Conservation (phyloP, 176 grass and related monocot species). For the Lolium perenne region DNA sequence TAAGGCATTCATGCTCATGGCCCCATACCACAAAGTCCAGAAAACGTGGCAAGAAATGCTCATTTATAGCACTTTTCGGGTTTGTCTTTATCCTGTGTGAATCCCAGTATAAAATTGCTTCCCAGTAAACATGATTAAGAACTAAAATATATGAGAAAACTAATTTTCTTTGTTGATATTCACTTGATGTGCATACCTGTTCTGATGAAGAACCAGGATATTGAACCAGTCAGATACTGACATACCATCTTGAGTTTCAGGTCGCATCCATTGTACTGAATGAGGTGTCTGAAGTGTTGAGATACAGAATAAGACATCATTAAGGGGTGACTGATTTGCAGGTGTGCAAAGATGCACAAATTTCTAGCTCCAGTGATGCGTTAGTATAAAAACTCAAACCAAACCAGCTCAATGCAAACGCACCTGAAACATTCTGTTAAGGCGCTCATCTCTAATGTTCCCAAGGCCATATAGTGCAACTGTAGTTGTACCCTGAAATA, state of each 20-base stretch:
- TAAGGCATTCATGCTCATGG: conserved; percentile 93
- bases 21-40: conserved; percentile 96
- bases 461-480: conserved; percentile 90
- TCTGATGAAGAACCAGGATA: conserved; percentile 98
- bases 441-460: conserved; percentile 94
- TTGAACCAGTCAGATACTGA: conserved; percentile 88
- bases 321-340: background rate
- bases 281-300: conserved; percentile 77
- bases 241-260: conserved; percentile 77
- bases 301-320: conserved; percentile 33
- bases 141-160: conserved; percentile 3
- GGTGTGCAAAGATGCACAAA: background rate
- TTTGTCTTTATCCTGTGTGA: conserved; percentile 85
- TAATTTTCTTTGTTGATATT: background rate
- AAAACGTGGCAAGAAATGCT: conserved; percentile 95
- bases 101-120: conserved; percentile 26
- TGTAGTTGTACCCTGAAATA: conserved; percentile 80
- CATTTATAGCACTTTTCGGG: conserved; percentile 91
- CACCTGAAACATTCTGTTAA: conserved; percentile 99
- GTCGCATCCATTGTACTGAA: conserved; percentile 92
- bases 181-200: conserved; percentile 56
- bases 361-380: background rate
- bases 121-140: conserved; percentile 12
- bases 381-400: background rate
- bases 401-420: conserved; percentile 21